Evolutionary conservation across 1,284 basidiomycete species (phyloP).

Genomic region (Sporisorium exsertum): DNA sequence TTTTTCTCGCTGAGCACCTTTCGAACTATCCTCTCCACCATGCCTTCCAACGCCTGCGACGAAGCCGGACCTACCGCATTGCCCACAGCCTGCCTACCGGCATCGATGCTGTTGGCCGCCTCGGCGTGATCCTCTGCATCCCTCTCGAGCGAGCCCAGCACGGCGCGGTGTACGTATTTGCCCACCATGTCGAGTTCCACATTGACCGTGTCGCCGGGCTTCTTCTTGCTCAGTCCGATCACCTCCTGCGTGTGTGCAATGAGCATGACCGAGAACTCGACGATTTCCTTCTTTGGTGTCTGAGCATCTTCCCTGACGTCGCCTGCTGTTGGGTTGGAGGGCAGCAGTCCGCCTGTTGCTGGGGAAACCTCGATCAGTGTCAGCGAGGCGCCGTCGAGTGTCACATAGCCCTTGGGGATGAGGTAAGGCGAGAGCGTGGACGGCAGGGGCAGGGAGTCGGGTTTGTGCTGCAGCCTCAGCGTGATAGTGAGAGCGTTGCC

Average conservation of each 20-base stretch:
- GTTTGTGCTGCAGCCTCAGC: constrained; percentile 74
- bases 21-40: constrained; percentile 52
- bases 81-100: constrained; percentile 28
- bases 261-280: constrained; percentile 69
- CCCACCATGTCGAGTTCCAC: constrained; percentile 69
- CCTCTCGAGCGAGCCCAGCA: constrained; percentile 49
- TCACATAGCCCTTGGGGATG: constrained; percentile 95
- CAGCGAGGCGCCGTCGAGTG: constrained; percentile 92
- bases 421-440: constrained; percentile 83
- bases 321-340: constrained; percentile 51
- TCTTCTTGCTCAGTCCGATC: constrained; percentile 64
- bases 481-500: constrained; percentile 86
- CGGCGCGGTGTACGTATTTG: constrained; percentile 67
- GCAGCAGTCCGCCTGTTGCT: constrained; percentile 56
- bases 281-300: constrained; percentile 50
- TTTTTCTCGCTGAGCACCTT: constrained; percentile 51
- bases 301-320: constrained; percentile 40
- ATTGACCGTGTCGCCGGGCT: constrained; percentile 64
- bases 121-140: constrained; percentile 35
- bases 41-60: constrained; percentile 44
- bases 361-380: constrained; percentile 82
- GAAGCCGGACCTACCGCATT: constrained; percentile 32
- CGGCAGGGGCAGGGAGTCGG: constrained; percentile 73
- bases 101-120: constrained; percentile 35
- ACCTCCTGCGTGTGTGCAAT: constrained; percentile 68